phyloP scores from a whole-genome alignment of 495 filamentous ascomycete genomes.

The Aspergillus haitiensis region DNA sequence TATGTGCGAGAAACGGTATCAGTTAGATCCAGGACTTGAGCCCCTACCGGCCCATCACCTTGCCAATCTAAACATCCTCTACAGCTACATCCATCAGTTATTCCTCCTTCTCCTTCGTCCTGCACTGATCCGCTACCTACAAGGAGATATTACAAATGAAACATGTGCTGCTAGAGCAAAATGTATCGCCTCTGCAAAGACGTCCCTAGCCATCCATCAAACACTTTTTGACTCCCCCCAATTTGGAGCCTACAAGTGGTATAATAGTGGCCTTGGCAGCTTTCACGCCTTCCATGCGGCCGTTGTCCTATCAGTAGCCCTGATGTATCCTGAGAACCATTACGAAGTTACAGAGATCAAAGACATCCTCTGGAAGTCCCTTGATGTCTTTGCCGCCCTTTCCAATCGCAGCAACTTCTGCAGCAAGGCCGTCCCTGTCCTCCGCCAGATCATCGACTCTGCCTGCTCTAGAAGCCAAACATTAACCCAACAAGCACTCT shows the following conservation, averaged over 20 bases:
- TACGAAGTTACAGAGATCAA: constrained; percentile 38
- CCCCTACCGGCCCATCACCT: constrained; percentile 39
- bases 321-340: constrained; percentile 36
- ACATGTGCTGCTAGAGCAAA: constrained; percentile 40
- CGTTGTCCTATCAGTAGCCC: constrained; percentile 33
- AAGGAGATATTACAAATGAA: constrained; percentile 44
- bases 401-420: constrained; percentile 44
- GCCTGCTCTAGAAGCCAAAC: constrained; percentile 25
- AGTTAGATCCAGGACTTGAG: constrained; percentile 30
- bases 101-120: constrained; percentile 49
- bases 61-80: constrained; percentile 48
- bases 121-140: constrained; percentile 40
- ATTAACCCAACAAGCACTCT: constrained; percentile 15
- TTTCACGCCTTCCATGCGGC: constrained; percentile 39
- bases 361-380: constrained; percentile 30
- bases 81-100: constrained; percentile 50
- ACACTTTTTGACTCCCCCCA: constrained; percentile 36
- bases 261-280: constrained; percentile 44
- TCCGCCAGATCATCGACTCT: constrained; percentile 39
- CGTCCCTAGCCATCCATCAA: constrained; percentile 42
- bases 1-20: constrained; percentile 40
- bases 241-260: constrained; percentile 48
- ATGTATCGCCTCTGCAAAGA: constrained; percentile 46
- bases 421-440: constrained; percentile 42
- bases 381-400: constrained; percentile 42